Conservation (phyloP, 2,329 filamentous ascomycete species). For the Neophaeococcomyces aloes region DNA sequence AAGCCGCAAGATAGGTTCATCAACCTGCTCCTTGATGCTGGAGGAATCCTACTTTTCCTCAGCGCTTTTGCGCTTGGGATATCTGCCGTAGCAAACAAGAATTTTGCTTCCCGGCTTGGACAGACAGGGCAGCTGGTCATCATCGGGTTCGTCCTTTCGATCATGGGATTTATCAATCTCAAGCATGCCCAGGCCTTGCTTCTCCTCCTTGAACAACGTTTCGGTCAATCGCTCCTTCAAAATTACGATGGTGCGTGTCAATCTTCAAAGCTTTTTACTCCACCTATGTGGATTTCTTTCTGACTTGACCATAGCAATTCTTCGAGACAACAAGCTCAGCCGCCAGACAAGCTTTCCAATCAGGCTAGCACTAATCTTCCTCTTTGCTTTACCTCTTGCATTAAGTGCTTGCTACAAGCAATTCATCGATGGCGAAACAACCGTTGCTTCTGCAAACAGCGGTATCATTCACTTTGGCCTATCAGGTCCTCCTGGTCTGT, state of each 20-base stretch:
- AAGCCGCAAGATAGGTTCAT: too few species aligned
- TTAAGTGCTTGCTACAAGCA: neutral
- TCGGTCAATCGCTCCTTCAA: neutral
- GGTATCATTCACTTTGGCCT: too few species aligned
- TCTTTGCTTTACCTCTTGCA: neutral
- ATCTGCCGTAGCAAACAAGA: neutral
- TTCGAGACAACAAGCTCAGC: neutral
- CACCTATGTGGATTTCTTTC: too few species aligned
- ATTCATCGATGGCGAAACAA: neutral
- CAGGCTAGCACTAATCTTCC: neutral
- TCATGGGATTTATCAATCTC: neutral
- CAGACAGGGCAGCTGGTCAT: neutral
- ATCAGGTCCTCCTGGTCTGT: neutral
- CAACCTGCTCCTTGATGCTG: too few species aligned
- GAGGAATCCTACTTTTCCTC: too few species aligned
- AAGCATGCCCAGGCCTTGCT: neutral
- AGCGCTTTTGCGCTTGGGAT: neutral
- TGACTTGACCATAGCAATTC: neutral
- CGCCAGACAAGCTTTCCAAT: neutral
- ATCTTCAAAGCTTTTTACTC: too few species aligned
- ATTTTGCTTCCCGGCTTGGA: neutral
- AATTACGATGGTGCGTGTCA: neutral
- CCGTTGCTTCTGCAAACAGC: neutral
- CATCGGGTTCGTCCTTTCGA: neutral
- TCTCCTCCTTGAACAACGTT: neutral